Evolutionary conservation across 768 basidiomycete species (phyloP).

Genomic region (Suillus brevipes): DNA sequence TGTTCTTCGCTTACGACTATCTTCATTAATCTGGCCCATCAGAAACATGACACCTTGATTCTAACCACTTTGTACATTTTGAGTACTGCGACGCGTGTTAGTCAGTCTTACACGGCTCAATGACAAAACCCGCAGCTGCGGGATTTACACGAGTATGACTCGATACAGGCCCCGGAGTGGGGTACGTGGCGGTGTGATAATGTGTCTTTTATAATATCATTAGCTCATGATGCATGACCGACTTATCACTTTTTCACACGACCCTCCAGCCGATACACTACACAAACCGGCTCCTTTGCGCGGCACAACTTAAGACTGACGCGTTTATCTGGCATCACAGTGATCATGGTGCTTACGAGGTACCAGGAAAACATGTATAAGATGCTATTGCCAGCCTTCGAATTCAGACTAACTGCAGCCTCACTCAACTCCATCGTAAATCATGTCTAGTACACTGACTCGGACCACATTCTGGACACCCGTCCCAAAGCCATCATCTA

Average conservation of each 20-base stretch:
- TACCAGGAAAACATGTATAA: not conserved
- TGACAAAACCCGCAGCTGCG: not conserved
- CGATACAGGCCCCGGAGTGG: no score
- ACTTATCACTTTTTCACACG: no score
- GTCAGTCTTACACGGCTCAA: not conserved
- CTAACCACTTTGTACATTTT: not conserved
- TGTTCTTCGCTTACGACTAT: not conserved
- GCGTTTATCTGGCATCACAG: not conserved
- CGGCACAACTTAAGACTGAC: not conserved
- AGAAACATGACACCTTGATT: not conserved
- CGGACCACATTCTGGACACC: conserved; percentile 4
- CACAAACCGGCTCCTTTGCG: not conserved
- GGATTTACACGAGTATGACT: not conserved
- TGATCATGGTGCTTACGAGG: not conserved
- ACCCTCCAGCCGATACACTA: not conserved
- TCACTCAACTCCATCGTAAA: not conserved
- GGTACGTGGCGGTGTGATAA: no score
- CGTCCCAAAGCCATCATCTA: conserved; percentile 30
- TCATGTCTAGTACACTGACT: not conserved
- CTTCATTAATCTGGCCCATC: not conserved
- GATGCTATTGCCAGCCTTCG: not conserved
- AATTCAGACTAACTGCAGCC: not conserved
- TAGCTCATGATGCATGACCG: no score
- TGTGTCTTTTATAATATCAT: not conserved
- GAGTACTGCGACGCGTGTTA: not conserved